These are phyloP conservation scores for Cymbopogon flexuosus DNA, from an alignment of 202 grass and related monocot genomes.

Conservation along the genomic window DNA sequence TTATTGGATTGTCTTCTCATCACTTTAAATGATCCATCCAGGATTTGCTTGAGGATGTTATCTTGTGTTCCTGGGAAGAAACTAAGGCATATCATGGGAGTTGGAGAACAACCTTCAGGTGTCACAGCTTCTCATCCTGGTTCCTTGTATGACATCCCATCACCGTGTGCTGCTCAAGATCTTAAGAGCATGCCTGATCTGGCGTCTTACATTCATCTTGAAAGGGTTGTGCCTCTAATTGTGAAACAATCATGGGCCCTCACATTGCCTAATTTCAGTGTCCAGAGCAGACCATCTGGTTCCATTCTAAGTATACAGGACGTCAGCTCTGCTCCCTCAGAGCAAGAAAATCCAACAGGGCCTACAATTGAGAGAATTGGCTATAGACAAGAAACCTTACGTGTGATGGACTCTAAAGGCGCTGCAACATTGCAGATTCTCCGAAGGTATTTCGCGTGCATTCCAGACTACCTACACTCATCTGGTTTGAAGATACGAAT, in stretches of 20 bases:
- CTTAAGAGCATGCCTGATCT: slow-evolving; percentile 48
- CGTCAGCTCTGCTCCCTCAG: slow-evolving; percentile 33
- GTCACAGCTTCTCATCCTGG: slow-evolving; percentile 48
- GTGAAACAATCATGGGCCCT: slow-evolving; percentile 89
- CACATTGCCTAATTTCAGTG: slow-evolving; percentile 50
- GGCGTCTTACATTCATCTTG: slow-evolving; percentile 71
- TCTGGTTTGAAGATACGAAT: slow-evolving; percentile 79
- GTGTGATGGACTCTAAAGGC: slow-evolving; percentile 73
- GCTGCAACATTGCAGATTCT: slow-evolving; percentile 66
- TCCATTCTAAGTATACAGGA: slow-evolving; percentile 52
- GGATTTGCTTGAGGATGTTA: slow-evolving; percentile 84
- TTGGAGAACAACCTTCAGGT: slow-evolving; percentile 58
- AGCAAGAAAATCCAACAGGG: slow-evolving; percentile 43
- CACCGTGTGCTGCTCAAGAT: slow-evolving; percentile 39
- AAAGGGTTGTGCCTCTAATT: slow-evolving; percentile 61
- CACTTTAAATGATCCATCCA: slow-evolving; percentile 39
- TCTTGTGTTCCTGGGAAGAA: slow-evolving; percentile 87
- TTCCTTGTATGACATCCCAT: slow-evolving; percentile 65
- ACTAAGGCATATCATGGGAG: slow-evolving; percentile 65
- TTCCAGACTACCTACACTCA: slow-evolving; percentile 71
- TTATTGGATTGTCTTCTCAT: slow-evolving; percentile 34
- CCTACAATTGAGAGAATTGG: slow-evolving; percentile 41
- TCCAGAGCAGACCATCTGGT: slow-evolving; percentile 47
- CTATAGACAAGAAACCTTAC: slow-evolving; percentile 49
- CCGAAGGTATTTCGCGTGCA: slow-evolving; percentile 62